Percentiles rank a stretch among this genome's conserved stretches.
These are phyloP conservation scores for Eragrostis tef DNA, from an alignment of 202 grass and related monocot genomes.

Conservation along the genomic window DNA sequence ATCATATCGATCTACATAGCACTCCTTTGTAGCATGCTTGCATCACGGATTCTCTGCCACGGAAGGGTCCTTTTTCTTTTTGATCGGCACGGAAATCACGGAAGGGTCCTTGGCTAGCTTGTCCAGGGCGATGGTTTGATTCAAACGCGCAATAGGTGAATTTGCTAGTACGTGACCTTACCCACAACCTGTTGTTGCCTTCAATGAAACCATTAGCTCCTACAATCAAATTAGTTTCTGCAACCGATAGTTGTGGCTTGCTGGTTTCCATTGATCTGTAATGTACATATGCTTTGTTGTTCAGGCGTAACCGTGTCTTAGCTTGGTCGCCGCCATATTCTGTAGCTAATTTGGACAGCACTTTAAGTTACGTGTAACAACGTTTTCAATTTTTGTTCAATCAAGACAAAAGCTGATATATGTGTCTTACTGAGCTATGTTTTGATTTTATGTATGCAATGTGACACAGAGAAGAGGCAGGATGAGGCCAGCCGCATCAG, in stretches of 20 bases:
- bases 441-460: slow-evolving; percentile 16
- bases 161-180: background rate
- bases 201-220: background rate
- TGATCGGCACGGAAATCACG: no score
- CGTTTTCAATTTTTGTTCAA: background rate
- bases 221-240: background rate
- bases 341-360: background rate
- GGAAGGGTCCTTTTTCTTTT: no score
- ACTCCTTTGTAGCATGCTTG: background rate
- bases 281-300: background rate
- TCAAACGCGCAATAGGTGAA: no score
- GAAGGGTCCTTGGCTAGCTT: no score
- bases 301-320: background rate
- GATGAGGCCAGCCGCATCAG: slow-evolving; percentile 86
- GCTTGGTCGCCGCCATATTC: background rate
- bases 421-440: background rate
- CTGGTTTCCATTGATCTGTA: no score
- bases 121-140: background rate
- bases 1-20: no score
- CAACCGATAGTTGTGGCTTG: background rate
- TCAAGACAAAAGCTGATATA: background rate
- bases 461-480: slow-evolving; percentile 76
- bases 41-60: background rate
- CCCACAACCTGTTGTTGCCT: background rate
- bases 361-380: background rate